These are phyloP conservation scores for Saccharomyces kudriavzevii DNA, from an alignment of 805 yeast species.

Conservation along the genomic window DNA sequence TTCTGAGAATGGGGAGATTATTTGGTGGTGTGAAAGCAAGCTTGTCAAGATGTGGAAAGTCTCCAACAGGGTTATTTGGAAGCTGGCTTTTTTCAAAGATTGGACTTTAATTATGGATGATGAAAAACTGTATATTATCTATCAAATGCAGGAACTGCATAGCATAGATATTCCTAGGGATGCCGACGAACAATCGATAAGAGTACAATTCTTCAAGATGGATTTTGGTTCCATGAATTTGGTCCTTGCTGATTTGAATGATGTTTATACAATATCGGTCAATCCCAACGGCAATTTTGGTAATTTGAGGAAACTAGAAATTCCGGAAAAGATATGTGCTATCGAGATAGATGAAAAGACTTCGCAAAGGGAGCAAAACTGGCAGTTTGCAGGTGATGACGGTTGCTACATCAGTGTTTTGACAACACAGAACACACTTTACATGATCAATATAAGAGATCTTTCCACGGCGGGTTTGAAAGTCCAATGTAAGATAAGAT, in stretches of 20 bases:
- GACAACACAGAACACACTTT: constrained; percentile 17
- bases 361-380: constrained; percentile 19
- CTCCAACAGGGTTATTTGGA: constrained; percentile 18
- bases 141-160: constrained; percentile 16
- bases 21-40: constrained; percentile 31
- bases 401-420: constrained; percentile 28
- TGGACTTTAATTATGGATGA: constrained; percentile 22
- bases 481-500: constrained; percentile 14
- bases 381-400: constrained; percentile 26
- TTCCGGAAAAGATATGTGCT: constrained; percentile 12
- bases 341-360: constrained; percentile 26
- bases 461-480: constrained; percentile 4
- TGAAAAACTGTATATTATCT: constrained; percentile 18
- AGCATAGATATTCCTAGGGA: constrained; percentile 12
- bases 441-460: constrained; percentile 20
- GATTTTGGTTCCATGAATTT: constrained; percentile 28
- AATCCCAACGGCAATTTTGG: constrained; percentile 21
- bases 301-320: constrained; percentile 10
- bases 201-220: constrained; percentile 21
- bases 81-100: constrained; percentile 17
- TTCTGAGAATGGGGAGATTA: constrained; percentile 26
- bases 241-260: constrained; percentile 16
- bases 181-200: constrained; percentile 1
- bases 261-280: constrained; percentile 18
- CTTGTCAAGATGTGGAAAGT: constrained; percentile 10